These are phyloP conservation scores for Pythium guiyangense DNA, from an alignment of 352 stramenopile genomes.

Conservation along the genomic window DNA sequence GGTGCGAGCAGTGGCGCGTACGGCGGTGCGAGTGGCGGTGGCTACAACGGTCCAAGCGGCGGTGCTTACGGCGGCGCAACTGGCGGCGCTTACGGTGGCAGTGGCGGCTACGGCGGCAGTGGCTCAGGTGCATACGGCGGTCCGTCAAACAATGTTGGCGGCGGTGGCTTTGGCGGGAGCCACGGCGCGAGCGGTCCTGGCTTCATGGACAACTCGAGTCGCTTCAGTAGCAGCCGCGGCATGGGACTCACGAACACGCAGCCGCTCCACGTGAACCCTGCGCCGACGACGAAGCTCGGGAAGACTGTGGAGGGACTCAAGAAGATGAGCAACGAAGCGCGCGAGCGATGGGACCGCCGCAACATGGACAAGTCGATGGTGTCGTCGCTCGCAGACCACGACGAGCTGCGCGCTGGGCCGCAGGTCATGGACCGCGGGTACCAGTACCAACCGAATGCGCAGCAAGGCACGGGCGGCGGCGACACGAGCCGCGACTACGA, in stretches of 20 bases:
- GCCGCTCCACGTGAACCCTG: constrained; percentile 25
- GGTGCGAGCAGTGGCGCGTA: constrained; percentile 14
- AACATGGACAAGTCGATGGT: constrained; percentile 90
- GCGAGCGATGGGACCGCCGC: constrained; percentile 80
- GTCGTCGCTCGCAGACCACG: constrained; percentile 84
- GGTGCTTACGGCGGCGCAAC: not conserved
- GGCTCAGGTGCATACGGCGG: constrained; percentile 10
- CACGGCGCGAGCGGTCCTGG: constrained; percentile 9
- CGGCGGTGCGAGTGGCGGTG: constrained; percentile 34
- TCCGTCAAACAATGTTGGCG: constrained; percentile 15
- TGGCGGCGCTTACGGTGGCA: constrained; percentile 2
- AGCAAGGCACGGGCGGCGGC: constrained; percentile 54
- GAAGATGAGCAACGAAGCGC: constrained; percentile 72
- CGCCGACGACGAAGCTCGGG: constrained; percentile 50
- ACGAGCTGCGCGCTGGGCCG: constrained; percentile 64
- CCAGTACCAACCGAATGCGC: constrained; percentile 56
- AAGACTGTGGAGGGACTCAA: constrained; percentile 80
- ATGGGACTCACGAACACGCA: constrained; percentile 51
- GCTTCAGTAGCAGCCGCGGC: constrained; percentile 45
- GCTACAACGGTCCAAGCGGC: constrained; percentile 9
- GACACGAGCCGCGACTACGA: constrained; percentile 86
- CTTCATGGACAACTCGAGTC: constrained; percentile 58
- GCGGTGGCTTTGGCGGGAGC: constrained; percentile 3
- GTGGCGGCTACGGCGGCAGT: constrained; percentile 16
- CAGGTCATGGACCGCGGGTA: constrained; percentile 71